Conservation (phyloP, 176 grass and related monocot genomes). For the Carex pumila region DNA sequence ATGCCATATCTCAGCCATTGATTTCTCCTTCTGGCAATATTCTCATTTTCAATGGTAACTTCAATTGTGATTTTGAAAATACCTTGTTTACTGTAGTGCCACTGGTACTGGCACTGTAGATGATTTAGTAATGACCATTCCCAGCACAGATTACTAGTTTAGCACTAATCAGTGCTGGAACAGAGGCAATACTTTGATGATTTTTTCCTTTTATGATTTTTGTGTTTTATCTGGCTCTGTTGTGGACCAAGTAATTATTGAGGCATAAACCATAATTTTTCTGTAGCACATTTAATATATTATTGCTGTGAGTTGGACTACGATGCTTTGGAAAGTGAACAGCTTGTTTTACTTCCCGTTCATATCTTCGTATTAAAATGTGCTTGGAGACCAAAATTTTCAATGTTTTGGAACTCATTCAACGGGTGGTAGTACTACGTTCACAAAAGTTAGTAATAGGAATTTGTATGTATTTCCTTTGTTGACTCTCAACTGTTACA, state of each 20-base stretch:
- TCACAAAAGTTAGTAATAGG: neutral
- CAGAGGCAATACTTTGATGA: neutral
- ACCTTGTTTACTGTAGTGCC: neutral
- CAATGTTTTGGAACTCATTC: neutral
- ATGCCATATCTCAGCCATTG: slow-evolving; percentile 48
- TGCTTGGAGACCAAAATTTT: too few species aligned
- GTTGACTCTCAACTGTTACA: neutral
- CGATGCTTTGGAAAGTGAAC: too few species aligned
- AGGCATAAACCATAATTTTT: neutral
- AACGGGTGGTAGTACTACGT: neutral
- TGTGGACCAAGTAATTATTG: neutral
- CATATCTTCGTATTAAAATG: too few species aligned
- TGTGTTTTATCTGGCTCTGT: neutral
- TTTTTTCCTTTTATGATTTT: neutral
- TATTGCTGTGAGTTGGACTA: neutral
- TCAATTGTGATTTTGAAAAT: neutral
- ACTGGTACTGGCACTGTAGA: neutral
- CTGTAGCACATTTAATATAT: neutral
- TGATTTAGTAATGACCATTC: neutral
- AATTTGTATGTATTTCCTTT: neutral
- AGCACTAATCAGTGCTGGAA: neutral
- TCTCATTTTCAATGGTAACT: slow-evolving; percentile 83
- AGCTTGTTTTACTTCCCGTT: too few species aligned
- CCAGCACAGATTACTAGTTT: neutral
- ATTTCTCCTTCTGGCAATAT: slow-evolving; percentile 47